Evolutionary conservation across 2,329 filamentous ascomycete species (phyloP).

Genomic region (Zymoseptoria tritici): DNA sequence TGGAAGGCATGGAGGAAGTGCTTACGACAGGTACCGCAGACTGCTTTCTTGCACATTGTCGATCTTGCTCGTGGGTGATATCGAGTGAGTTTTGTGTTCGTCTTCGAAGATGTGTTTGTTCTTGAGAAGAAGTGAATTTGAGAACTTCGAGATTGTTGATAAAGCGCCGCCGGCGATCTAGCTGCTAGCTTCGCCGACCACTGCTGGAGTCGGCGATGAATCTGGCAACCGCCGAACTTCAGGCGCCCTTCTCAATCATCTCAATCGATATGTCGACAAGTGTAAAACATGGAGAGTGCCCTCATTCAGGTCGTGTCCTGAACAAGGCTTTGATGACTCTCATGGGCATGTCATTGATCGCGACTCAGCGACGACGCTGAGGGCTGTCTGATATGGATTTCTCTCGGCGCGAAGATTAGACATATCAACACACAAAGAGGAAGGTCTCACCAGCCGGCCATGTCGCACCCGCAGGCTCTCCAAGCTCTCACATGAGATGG

Average conservation of each 20-base stretch:
- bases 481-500: background rate
- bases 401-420: background rate
- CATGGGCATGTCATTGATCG: background rate
- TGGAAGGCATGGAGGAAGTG: conserved; percentile 10
- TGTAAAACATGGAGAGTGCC: too few relatives aligned
- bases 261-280: too few relatives aligned
- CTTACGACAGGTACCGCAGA: conserved; percentile 57
- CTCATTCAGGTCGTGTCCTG: too few relatives aligned
- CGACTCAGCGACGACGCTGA: background rate
- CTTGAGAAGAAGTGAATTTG: background rate
- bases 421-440: background rate
- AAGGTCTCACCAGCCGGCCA: background rate
- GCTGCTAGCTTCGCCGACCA: background rate
- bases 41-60: conserved; percentile 59
- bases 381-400: background rate
- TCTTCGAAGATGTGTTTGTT: background rate
- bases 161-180: background rate
- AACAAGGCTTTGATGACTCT: background rate
- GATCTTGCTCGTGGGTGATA: background rate
- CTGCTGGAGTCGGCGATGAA: background rate
- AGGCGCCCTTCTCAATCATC: too few relatives aligned
- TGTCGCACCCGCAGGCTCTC: background rate
- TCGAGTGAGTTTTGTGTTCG: background rate
- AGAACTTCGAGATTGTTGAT: background rate
- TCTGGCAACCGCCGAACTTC: too few relatives aligned